Conservation (phyloP, 805 yeast genomes). For the Metschnikowia kofuensis region DNA sequence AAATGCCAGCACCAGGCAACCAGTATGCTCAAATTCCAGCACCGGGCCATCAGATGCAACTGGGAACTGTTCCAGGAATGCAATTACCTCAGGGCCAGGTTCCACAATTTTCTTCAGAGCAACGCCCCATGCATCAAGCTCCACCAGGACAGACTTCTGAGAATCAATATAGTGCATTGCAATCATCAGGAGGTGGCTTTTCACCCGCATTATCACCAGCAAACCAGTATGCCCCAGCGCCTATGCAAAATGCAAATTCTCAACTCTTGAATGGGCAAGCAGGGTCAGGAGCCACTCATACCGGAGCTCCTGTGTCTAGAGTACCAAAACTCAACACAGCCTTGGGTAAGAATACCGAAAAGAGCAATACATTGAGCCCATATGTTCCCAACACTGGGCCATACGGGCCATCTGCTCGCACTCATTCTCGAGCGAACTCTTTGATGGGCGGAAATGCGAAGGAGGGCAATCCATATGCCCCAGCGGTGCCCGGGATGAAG, state of each 20-base stretch:
- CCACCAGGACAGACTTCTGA: not conserved
- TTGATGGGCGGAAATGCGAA: slow-evolving; percentile 39
- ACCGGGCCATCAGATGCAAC: not conserved
- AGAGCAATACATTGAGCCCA: slow-evolving; percentile 31
- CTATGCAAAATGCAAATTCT: not conserved
- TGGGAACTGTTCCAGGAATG: not conserved
- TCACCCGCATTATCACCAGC: not conserved
- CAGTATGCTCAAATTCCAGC: too few species aligned
- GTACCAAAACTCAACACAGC: slow-evolving; percentile 25
- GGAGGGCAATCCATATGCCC: slow-evolving; percentile 43
- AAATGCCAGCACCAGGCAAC: too few species aligned
- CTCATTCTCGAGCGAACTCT: slow-evolving; percentile 41
- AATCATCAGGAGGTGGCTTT: not conserved
- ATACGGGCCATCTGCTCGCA: slow-evolving; percentile 37
- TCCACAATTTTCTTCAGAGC: not conserved
- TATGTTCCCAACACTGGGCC: slow-evolving; percentile 45
- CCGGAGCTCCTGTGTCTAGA: not conserved
- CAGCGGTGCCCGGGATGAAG: slow-evolving; percentile 10
- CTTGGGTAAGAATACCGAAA: slow-evolving; percentile 20
- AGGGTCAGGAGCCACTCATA: not conserved
- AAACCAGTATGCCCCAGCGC: not conserved
- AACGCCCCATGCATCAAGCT: not conserved
- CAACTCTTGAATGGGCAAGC: not conserved
- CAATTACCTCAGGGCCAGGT: not conserved
- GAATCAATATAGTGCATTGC: not conserved